These are phyloP conservation scores for Musa balbisiana DNA, from an alignment of 202 grass and related monocot species.

Conservation along the genomic window DNA sequence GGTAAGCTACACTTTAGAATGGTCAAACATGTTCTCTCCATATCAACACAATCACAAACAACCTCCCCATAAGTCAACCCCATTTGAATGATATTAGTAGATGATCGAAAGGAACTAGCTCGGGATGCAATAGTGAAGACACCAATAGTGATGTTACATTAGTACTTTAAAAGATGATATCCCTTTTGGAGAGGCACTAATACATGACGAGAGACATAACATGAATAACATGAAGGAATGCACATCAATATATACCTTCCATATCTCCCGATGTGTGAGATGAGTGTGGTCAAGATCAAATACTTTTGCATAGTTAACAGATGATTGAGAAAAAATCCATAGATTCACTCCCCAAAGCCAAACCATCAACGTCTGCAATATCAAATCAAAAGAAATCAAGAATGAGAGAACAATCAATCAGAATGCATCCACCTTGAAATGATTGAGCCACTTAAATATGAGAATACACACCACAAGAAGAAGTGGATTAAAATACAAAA, in stretches of 20 bases:
- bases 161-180: background rate
- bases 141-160: background rate
- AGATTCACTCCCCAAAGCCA: conserved; percentile 98
- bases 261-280: conserved; percentile 88
- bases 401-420: conserved; percentile 2
- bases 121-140: no score
- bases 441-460: background rate
- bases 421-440: background rate
- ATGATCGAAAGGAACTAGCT: no score
- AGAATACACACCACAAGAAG: conserved; percentile 71
- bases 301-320: conserved; percentile 79
- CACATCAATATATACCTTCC: conserved; percentile 57
- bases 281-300: conserved; percentile 94
- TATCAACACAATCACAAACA: no score
- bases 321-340: conserved; percentile 89
- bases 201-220: background rate
- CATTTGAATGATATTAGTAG: no score
- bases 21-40: no score
- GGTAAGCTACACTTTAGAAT: no score
- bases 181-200: background rate
- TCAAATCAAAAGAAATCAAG: conserved; percentile 25
- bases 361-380: conserved; percentile 79
- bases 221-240: background rate
- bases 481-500: conserved; percentile 97
- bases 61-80: no score